These are phyloP conservation scores for Colletotrichum sp. DNA, from an alignment of 2,329 filamentous ascomycete species.

Conservation along the genomic window DNA sequence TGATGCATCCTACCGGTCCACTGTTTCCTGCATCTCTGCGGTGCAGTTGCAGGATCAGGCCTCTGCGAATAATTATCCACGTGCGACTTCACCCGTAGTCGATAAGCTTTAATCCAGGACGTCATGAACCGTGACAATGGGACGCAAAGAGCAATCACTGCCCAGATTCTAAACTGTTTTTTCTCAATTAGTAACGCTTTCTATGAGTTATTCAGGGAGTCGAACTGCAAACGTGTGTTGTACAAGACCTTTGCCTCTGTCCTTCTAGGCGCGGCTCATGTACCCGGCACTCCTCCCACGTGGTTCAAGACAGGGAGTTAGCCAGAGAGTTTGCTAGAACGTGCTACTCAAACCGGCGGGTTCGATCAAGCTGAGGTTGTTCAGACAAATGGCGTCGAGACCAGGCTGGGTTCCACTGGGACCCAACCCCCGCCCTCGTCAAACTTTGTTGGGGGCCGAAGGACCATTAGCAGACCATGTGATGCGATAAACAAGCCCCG, in stretches of 20 bases:
- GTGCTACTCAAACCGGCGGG: not conserved
- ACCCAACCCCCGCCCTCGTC: not conserved
- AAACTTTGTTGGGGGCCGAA: not conserved
- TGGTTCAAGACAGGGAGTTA: not conserved
- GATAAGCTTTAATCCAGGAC: not conserved
- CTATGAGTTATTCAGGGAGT: accelerated
- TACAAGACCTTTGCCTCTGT: not conserved
- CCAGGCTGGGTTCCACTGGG: not conserved
- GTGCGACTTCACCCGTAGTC: not conserved
- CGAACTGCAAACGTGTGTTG: not conserved
- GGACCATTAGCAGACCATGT: not conserved
- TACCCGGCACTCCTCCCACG: not conserved
- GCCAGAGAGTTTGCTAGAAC: not conserved
- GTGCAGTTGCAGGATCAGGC: not conserved
- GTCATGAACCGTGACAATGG: accelerated
- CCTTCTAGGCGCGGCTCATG: not conserved
- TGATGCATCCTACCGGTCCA: not conserved
- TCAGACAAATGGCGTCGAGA: not conserved
- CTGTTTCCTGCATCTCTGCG: not conserved
- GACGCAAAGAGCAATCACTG: accelerated
- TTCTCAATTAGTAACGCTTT: not conserved
- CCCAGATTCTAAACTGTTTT: accelerated
- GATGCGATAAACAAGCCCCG: not conserved
- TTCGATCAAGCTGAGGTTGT: not conserved
- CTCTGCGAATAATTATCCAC: not conserved